Percentiles rank a stretch among this genome's conserved stretches.
These are phyloP conservation scores for Trichoderma reesei DNA, from an alignment of 495 filamentous ascomycete species.

Conservation along the genomic window DNA sequence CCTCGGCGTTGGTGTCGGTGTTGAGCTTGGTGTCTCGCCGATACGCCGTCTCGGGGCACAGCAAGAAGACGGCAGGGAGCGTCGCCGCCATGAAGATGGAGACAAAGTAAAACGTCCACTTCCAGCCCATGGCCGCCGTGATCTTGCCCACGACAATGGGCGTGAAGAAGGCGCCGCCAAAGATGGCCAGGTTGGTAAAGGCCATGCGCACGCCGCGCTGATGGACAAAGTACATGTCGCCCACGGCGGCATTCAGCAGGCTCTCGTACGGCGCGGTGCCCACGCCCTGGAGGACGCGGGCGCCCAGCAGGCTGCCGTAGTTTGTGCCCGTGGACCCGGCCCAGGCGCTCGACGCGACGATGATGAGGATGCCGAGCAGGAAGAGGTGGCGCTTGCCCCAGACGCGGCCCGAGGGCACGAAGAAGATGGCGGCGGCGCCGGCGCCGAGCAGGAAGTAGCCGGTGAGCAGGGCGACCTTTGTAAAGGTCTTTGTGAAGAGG, in stretches of 20 bases:
- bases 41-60: slow-evolving; percentile 81
- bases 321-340: slow-evolving; percentile 57
- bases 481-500: slow-evolving; percentile 49
- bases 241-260: slow-evolving; percentile 66
- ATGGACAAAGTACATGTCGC: slow-evolving; percentile 70
- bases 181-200: slow-evolving; percentile 76
- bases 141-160: slow-evolving; percentile 84
- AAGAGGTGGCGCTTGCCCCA: slow-evolving; percentile 91
- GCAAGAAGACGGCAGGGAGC: slow-evolving; percentile 58
- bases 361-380: slow-evolving; percentile 63
- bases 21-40: slow-evolving; percentile 54
- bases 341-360: slow-evolving; percentile 67
- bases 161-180: slow-evolving; percentile 87
- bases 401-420: slow-evolving; percentile 79
- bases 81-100: slow-evolving; percentile 58
- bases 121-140: slow-evolving; percentile 63
- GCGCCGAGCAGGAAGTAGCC: slow-evolving; percentile 83
- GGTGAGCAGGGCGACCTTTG: slow-evolving; percentile 67
- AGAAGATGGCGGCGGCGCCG: slow-evolving; percentile 67
- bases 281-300: slow-evolving; percentile 66
- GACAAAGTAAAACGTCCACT: slow-evolving; percentile 69
- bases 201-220: slow-evolving; percentile 86
- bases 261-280: slow-evolving; percentile 69
- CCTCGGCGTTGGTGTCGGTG: slow-evolving; percentile 39
- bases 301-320: slow-evolving; percentile 62